Percentiles rank a stretch among this genome's conserved stretches.
Conservation (phyloP, 2,329 filamentous ascomycete species). For the Penicillium griseofulvum region DNA sequence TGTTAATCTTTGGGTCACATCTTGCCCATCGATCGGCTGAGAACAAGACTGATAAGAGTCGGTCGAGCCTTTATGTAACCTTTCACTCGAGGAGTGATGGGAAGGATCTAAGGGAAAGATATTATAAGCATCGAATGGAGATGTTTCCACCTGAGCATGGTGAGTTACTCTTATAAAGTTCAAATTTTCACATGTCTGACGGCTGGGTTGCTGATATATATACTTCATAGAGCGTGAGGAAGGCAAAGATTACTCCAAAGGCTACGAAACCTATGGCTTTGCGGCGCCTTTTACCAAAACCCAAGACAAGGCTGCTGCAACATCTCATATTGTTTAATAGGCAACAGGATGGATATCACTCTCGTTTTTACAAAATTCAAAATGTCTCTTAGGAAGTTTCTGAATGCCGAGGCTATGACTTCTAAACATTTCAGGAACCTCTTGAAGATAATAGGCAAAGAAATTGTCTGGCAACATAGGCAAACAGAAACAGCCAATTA, state of each 20-base stretch:
- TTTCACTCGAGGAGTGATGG: conserved; percentile 23
- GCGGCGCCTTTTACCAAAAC: conserved; percentile 22
- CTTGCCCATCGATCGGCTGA: conserved; percentile 33
- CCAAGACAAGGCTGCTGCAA: not conserved
- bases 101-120: conserved; percentile 22
- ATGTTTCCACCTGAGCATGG: conserved; percentile 28
- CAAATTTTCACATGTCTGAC: not conserved
- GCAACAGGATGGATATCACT: not conserved
- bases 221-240: conserved; percentile 18
- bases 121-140: conserved; percentile 25
- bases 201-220: not conserved
- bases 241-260: conserved; percentile 23
- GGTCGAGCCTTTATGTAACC: conserved; percentile 31
- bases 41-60: conserved; percentile 25
- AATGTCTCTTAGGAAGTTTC: not conserved
- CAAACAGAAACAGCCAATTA: not conserved
- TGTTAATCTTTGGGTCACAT: conserved; percentile 36
- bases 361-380: not conserved
- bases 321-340: not conserved
- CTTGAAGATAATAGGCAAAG: not conserved
- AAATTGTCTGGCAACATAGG: not conserved
- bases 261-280: conserved; percentile 25
- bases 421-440: not conserved
- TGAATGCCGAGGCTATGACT: not conserved
- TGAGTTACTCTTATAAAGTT: conserved; percentile 6